Percentiles rank a stretch among this genome's conserved stretches.
Evolutionary conservation across 306 rosid genomes (phyloP).

Genomic region (Hylodesmum podocarpum): DNA sequence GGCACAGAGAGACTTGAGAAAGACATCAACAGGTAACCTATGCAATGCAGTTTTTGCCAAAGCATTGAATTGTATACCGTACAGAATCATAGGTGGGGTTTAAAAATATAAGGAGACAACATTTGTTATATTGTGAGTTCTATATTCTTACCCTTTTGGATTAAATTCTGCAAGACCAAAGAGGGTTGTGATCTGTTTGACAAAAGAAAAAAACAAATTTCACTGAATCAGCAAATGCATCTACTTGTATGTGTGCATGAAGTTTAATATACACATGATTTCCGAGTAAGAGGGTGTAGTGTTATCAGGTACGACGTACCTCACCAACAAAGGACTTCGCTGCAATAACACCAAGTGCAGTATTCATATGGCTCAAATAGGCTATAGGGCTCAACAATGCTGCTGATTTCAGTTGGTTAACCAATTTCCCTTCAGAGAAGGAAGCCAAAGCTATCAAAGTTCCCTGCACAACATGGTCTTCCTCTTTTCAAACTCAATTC

Average conservation of each 20-base stretch:
- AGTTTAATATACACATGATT: background rate
- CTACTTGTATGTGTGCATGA: background rate
- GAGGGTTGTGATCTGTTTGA: conserved; percentile 44
- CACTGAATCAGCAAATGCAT: background rate
- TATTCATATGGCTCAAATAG: conserved; percentile 64
- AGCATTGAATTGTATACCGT: conserved; percentile 8
- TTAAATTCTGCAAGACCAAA: conserved; percentile 75
- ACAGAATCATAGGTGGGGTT: background rate
- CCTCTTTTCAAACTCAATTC: no score
- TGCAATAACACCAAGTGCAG: conserved; percentile 45
- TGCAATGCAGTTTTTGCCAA: background rate
- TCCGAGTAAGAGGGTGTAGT: background rate
- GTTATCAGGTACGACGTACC: conserved; percentile 39
- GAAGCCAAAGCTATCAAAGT: conserved; percentile 63
- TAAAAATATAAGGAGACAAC: background rate
- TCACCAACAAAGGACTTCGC: conserved; percentile 53
- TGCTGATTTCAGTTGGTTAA: conserved; percentile 57
- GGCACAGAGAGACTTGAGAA: conserved; percentile 50
- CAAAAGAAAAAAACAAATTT: background rate
- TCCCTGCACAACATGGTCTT: conserved; percentile 53
- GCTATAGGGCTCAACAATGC: conserved; percentile 78
- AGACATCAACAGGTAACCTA: conserved; percentile 47
- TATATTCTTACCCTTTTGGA: conserved; percentile 58
- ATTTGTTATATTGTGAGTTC: background rate
- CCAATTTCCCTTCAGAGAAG: conserved; percentile 54